These are phyloP conservation scores for Ceratobasidium sp. DNA, from an alignment of 1,284 basidiomycete species.

Conservation along the genomic window DNA sequence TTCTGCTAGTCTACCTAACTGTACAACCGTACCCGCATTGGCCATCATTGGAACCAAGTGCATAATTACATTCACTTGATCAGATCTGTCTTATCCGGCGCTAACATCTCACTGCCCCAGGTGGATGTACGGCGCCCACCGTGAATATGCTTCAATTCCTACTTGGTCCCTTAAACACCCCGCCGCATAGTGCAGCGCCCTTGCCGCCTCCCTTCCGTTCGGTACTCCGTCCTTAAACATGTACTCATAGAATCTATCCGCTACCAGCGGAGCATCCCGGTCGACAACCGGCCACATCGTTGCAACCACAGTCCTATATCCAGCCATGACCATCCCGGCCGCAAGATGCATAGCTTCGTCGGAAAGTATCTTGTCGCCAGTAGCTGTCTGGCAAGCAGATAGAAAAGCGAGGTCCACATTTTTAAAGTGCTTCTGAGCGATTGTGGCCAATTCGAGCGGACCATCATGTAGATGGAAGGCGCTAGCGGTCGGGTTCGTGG, in stretches of 20 bases:
- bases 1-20: too few relatives aligned
- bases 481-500: neutral
- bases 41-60: too few relatives aligned
- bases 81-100: too few relatives aligned
- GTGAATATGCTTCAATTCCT: neutral
- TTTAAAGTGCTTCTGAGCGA: neutral
- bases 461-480: conserved; percentile 31
- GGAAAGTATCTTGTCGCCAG: neutral
- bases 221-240: conserved; percentile 2
- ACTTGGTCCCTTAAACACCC: neutral
- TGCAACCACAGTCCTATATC: conserved; percentile 20
- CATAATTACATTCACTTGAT: too few relatives aligned
- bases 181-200: conserved; percentile 6
- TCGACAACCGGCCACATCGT: conserved; percentile 41
- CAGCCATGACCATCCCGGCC: conserved; percentile 12
- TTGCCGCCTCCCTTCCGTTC: neutral
- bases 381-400: conserved; percentile 20
- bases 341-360: conserved; percentile 26
- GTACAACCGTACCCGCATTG: too few relatives aligned
- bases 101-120: too few relatives aligned
- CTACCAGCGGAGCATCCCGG: too few relatives aligned
- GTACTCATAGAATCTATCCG: neutral
- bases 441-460: neutral
- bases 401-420: conserved; percentile 7
- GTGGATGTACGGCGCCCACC: conserved; percentile 17